phyloP scores from a whole-genome alignment of 164 flowering plant species.

The Nymphaea colorata region DNA sequence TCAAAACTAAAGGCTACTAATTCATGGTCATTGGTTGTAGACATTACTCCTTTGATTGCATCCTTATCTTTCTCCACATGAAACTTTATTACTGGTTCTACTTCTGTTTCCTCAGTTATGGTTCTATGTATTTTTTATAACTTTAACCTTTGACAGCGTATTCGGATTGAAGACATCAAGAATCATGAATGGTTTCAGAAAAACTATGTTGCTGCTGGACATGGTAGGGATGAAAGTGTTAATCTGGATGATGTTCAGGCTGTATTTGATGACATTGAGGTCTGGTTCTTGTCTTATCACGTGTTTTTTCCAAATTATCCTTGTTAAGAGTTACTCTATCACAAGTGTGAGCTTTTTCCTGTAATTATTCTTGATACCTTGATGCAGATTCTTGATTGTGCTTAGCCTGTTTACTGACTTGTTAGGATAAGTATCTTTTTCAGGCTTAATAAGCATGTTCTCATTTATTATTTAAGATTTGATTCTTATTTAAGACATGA shows the following conservation, averaged over 20 bases:
- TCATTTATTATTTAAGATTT: too few relatives aligned
- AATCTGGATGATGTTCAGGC: slow-evolving; percentile 86
- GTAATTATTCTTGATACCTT: not conserved
- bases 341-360: not conserved
- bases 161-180: slow-evolving; percentile 58
- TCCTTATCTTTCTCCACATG: too few relatives aligned
- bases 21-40: too few relatives aligned
- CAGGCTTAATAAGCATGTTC: not conserved
- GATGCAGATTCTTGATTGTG: not conserved
- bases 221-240: slow-evolving; percentile 60
- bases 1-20: too few relatives aligned
- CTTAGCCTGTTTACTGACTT: too few relatives aligned
- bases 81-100: not conserved
- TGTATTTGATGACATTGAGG: slow-evolving; percentile 95
- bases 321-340: not conserved
- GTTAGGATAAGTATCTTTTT: not conserved
- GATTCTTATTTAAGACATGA: not conserved
- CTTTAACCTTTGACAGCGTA: slow-evolving; percentile 43
- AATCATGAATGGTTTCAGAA: slow-evolving; percentile 66
- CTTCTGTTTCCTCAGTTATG: too few relatives aligned
- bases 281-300: slow-evolving; percentile 9
- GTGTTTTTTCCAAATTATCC: not conserved
- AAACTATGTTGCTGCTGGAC: slow-evolving; percentile 44
- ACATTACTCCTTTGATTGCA: too few relatives aligned
- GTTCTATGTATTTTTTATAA: too few relatives aligned